Evolutionary conservation across 495 filamentous ascomycete genomes (phyloP).

Genomic region (Neurospora terricola): DNA sequence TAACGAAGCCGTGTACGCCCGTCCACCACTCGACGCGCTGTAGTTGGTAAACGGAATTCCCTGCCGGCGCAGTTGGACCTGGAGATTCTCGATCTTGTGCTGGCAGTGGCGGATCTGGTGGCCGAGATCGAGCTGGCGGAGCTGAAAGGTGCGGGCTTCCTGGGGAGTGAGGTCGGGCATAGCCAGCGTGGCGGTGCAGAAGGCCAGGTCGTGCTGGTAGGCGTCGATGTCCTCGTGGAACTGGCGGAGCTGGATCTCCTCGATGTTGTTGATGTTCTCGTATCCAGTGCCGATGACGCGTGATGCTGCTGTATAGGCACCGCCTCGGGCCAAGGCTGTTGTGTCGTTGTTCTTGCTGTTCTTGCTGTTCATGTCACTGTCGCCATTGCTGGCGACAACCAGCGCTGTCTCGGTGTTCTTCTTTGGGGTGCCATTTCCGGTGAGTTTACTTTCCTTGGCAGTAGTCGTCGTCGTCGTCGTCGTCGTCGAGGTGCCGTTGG

Average conservation of each 20-base stretch:
- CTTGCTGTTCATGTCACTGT: not conserved
- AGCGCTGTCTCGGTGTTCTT: not conserved
- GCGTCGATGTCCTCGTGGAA: slow-evolving; percentile 32
- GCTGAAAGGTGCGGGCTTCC: slow-evolving; percentile 29
- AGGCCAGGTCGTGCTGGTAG: slow-evolving; percentile 31
- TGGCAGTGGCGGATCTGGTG: slow-evolving; percentile 34
- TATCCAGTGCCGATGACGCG: not conserved
- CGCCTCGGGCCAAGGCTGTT: not conserved
- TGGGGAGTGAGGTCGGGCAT: slow-evolving; percentile 29
- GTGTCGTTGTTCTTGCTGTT: not conserved
- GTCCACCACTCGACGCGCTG: not conserved
- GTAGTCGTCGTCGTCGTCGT: not conserved
- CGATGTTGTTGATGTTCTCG: slow-evolving; percentile 14
- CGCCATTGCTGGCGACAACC: not conserved
- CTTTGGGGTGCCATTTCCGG: not conserved
- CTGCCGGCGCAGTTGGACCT: slow-evolving; percentile 10
- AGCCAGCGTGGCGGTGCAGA: slow-evolving; percentile 24
- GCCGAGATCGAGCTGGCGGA: slow-evolving; percentile 29
- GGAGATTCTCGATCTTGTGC: slow-evolving; percentile 28
- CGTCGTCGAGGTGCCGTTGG: not conserved
- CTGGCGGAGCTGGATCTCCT: slow-evolving; percentile 32
- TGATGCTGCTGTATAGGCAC: not conserved
- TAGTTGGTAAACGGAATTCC: not conserved
- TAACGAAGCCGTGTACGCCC: not conserved
- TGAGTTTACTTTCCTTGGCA: not conserved